Evolutionary conservation across 805 yeast species (phyloP), one percentile per base, ranked within the genome.

Genomic region (Zygosaccharomyces kombuchaensis): DNA sequence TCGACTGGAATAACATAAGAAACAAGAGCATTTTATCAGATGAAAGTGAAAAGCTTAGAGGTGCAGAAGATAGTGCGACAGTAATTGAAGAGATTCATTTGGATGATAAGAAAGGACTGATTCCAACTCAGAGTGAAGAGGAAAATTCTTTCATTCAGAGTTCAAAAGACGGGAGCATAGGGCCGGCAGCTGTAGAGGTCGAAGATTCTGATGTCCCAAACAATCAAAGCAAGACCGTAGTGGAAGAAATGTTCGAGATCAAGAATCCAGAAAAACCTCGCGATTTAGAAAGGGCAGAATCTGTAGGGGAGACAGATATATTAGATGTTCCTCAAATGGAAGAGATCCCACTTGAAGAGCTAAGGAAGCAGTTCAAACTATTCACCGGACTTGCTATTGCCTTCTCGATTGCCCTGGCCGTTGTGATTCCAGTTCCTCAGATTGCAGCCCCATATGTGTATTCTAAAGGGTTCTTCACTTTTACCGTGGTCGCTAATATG

Each of bases 151-250:
- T 19, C 21, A 4, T 19, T 19, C 5, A 19, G 21, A 19, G 21
- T 19, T 4, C 21, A 3, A 19, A 19, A 19, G 5, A 19, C 21
- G 21, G 3, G 21, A 3, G 3, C 3, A 19, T 5, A 19, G 21
- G 21, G 5, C 5, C 21, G 21, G 5, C 5, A 5, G 5, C 5
- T 3, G 21, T 4, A 19, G 21, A 19, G 5, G 21, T 19, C 21
- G 21, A 5, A 14, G 9, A n/a, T 35, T 21, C 38, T 6, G 14
- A n/a, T 21, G 13, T 26, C 6, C 19, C 26, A n/a, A 35, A 93
- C 23, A 93, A 75, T 0, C 98, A 90, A 26, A 93, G 71, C 0
- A 99, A 99, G 60, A 93, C 93, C 70, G 93, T 76, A 0, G 99
- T 93, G 62, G 25, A 37, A 10, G 41, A 25, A 7, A 9, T 37